Evolutionary conservation across 2,329 filamentous ascomycete species (phyloP), one percentile per base, ranked within the genome.

Genomic region (Stromatinia cepivora): DNA sequence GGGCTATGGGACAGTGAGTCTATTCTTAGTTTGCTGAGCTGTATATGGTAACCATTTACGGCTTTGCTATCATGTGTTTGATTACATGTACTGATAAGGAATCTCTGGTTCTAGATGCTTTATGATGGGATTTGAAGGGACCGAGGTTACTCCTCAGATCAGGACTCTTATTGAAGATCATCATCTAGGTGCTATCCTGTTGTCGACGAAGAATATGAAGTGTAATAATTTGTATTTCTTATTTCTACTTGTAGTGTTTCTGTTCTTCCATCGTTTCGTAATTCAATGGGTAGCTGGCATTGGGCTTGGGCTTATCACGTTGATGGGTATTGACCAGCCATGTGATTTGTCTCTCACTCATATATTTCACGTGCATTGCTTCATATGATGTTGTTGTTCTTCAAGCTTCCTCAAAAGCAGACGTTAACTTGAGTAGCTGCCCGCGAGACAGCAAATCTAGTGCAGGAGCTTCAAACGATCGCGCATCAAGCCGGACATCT

Each of bases 391-490:
- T 13, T 42, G 11, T 62, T 62, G 22, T 62, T 42, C 25, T 62
- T 67, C 11, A 25, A 17, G 17, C 25, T 36, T 56, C 20, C 65
- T 34, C 66, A 63, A 53, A 67, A 62, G 71, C 42, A 65, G 22
- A 65, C 22, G 74, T 72, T 76, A 54, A 76, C 69, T 15, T 57
- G 34, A 36, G 46, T 79, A 98, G 94, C 94, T 77, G 94, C 94
- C 71, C 90, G 97, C 79, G 92, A 97, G 77, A 94, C 94, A 45
- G 94, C 94, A 56, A 87, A 86, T 77, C 85, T 98, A 54, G 92
- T 97, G 42, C 91, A 95, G 77, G 93, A 98, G 77, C 84, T 99
- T 57, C 95, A 99, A 80, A 93, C 90, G 63, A 94, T 97, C 77
- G 95, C 95, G 50, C 92, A 92, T 77, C 87, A 96, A 80, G 91